A percentile compares a stretch with the other conserved stretches of the same genome.
These are phyloP conservation scores for Penstemon eatonii DNA, from an alignment of 257 asterid genomes.

Conservation along the genomic window DNA sequence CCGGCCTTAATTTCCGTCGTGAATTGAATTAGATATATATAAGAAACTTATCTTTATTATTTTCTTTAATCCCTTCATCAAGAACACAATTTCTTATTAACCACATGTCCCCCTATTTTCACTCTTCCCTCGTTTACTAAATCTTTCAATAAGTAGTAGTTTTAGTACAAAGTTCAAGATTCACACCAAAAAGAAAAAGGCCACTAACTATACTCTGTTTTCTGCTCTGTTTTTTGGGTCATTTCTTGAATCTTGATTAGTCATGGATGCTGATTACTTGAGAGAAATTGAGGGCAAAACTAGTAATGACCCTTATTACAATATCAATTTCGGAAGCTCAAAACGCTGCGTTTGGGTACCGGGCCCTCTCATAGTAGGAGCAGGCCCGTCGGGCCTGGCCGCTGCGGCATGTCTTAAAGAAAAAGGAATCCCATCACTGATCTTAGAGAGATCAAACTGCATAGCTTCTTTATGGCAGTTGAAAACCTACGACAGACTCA, in stretches of 20 bases:
- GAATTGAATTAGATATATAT: too few species aligned
- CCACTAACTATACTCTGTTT: neutral
- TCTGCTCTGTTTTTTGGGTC: neutral
- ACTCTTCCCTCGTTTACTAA: conserved; percentile 5
- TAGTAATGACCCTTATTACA: conserved; percentile 50
- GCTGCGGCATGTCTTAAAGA: conserved; percentile 70
- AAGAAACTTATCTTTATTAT: conserved; percentile 13
- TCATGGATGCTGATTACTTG: conserved; percentile 33
- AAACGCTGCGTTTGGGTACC: conserved; percentile 41
- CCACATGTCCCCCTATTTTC: conserved; percentile 21
- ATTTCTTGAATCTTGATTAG: conserved; percentile 3
- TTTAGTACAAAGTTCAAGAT: conserved; percentile 1
- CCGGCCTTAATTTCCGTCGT: too few species aligned
- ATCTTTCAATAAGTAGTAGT: conserved; percentile 19
- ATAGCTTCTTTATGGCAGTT: conserved; percentile 88
- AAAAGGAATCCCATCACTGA: conserved; percentile 52
- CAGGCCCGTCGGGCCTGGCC: conserved; percentile 86
- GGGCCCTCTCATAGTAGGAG: conserved; percentile 77
- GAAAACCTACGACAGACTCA: conserved; percentile 75
- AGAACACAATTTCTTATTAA: neutral
- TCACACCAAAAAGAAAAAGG: neutral
- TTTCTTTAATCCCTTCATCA: neutral
- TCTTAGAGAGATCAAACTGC: conserved; percentile 74
- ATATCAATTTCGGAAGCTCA: neutral
- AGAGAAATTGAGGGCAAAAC: conserved; percentile 64